A percentile compares a stretch with the other conserved stretches of the same genome.
Conservation (phyloP, 2,329 filamentous ascomycete genomes). For the Calonectria pteridis region DNA sequence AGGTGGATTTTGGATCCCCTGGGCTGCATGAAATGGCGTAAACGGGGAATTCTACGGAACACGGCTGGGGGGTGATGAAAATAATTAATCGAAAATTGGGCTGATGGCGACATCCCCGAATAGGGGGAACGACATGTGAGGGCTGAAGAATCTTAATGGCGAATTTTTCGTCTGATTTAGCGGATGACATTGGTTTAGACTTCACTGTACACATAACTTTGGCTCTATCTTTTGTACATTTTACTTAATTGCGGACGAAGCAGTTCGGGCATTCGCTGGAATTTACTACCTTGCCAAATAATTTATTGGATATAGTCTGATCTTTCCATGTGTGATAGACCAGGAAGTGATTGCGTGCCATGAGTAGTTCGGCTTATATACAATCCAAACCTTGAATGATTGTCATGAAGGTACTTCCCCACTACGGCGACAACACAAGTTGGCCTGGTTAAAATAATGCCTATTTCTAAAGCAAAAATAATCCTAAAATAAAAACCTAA, state of each 20-base stretch:
- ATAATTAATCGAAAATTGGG: slow-evolving; percentile 37
- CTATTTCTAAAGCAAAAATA: too few relatives aligned
- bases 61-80: slow-evolving; percentile 35
- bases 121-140: slow-evolving; percentile 10
- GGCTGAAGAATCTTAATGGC: slow-evolving; percentile 18
- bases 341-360: too few relatives aligned
- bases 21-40: slow-evolving; percentile 48
- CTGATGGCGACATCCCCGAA: slow-evolving; percentile 4
- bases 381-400: too few relatives aligned
- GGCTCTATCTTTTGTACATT: slow-evolving; percentile 35
- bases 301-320: neutral
- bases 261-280: slow-evolving; percentile 41
- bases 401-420: too few relatives aligned
- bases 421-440: too few relatives aligned
- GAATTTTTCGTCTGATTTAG: slow-evolving; percentile 27
- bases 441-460: too few relatives aligned
- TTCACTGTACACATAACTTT: slow-evolving; percentile 29
- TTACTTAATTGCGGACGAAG: slow-evolving; percentile 42
- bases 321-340: neutral
- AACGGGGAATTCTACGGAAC: slow-evolving; percentile 38
- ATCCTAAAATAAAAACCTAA: too few relatives aligned
- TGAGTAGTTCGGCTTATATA: too few relatives aligned
- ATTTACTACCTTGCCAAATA: slow-evolving; percentile 26
- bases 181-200: slow-evolving; percentile 27
- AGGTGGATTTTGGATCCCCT: slow-evolving; percentile 34